Evolutionary conservation across 2,329 filamentous ascomycete species (phyloP).

Genomic region (Neoscytalidium dimidiatum): DNA sequence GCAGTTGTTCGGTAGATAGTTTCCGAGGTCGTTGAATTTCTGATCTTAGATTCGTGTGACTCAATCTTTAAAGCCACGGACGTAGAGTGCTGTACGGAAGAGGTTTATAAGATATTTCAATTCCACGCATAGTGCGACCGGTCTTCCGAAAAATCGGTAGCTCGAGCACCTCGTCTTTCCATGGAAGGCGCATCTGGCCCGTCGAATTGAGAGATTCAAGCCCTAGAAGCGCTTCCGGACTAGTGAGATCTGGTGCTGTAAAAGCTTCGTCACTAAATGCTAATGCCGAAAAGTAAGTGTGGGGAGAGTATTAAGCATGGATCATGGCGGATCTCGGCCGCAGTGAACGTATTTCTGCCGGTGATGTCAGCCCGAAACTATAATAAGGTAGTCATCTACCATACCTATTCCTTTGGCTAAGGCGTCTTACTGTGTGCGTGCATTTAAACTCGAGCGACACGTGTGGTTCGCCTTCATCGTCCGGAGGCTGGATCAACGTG

Average conservation of each 20-base stretch:
- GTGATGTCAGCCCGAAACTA: background rate
- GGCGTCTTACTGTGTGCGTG: background rate
- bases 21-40: background rate
- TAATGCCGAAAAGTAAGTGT: background rate
- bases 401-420: background rate
- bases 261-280: background rate
- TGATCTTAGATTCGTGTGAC: background rate
- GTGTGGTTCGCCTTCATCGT: background rate
- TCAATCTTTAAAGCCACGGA: background rate
- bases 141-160: background rate
- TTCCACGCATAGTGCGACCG: background rate
- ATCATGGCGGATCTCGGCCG: background rate
- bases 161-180: background rate
- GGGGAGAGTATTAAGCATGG: background rate
- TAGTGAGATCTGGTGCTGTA: background rate
- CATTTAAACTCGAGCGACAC: background rate
- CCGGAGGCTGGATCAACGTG: background rate
- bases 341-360: background rate
- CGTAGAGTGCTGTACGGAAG: background rate
- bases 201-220: background rate
- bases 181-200: background rate
- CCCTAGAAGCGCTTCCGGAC: background rate
- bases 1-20: background rate
- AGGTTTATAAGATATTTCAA: background rate
- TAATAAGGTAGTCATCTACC: background rate